Percentiles rank a stretch among this genome's conserved stretches.
Evolutionary conservation across 108 stramenopile genomes (phyloP).

Genomic region (Epipyxis sp.): DNA sequence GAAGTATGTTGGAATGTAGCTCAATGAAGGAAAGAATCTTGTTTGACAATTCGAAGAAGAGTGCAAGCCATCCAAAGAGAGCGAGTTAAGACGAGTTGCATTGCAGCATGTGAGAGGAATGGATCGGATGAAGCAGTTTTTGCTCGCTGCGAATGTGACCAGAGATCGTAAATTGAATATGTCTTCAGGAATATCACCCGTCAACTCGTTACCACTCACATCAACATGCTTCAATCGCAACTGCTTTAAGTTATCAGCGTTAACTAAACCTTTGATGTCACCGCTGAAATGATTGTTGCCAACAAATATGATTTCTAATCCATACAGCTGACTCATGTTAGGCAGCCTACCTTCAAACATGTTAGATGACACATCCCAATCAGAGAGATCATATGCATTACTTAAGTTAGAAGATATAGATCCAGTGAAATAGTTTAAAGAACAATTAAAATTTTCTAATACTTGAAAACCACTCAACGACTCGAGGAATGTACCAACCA

Average conservation of each 20-base stretch:
- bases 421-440: neutral
- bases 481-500: no score
- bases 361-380: no score
- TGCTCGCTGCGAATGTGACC: no score
- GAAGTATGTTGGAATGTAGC: neutral
- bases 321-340: neutral
- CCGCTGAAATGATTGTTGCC: neutral
- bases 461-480: neutral
- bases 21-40: neutral
- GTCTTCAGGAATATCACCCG: neutral
- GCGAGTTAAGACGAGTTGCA: no score
- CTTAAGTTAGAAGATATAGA: neutral
- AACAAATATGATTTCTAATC: neutral
- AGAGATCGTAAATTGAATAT: no score
- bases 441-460: neutral
- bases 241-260: no score
- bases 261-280: neutral
- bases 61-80: slow-evolving; percentile 1
- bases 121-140: no score
- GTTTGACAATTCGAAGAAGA: neutral
- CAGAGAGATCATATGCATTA: no score
- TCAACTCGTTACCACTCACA: neutral
- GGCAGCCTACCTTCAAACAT: no score
- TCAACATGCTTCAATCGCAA: neutral
- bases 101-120: no score